Base-by-base conservation (phyloP, 495 filamentous ascomycete genomes). In the Cercophora sp. region DNA sequence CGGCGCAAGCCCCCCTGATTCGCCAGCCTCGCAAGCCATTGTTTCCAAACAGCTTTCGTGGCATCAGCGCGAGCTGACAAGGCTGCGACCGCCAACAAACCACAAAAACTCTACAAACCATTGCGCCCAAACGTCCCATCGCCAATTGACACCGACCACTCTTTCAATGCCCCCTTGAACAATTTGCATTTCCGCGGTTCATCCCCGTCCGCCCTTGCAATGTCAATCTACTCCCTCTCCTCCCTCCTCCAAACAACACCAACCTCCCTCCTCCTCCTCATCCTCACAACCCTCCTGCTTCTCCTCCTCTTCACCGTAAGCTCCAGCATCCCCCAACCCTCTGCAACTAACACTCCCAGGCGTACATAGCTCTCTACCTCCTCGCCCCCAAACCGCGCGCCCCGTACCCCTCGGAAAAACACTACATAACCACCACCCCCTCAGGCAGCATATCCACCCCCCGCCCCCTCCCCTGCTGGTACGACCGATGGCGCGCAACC, bases 331-430 rank as follows among this genome's bases (percentile, higher is more conserved):
- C n/a, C n/a, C n/a, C n/a, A 25, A 20, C 32, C 32, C 20, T n/a
- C 8, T 34, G 25, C 15, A 34, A 8, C 16, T 8, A 18, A 15
- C 13, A 10, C 8, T 4, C 24, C 10, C 32, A 68, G 65, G 70
- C 87, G 61, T 94, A 90, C 67, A 54, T 84, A 48, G 64, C 79
- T 43, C 76, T 96, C 50, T 83, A 79, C 58, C 61, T 89, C 54
- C 74, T 91, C 65, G 91, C 92, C 10, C 91, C 91, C 20, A 79
- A 83, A 22, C 93, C 93, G 2, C 89, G 93, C 37, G 70, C 74
- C 8, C 78, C 88, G 2, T 74, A 82, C 19, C 72, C 74, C n/a
- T 88, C 87, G 43, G 93, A 98, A 70, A 91, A 90, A 67, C 83
- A 76, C n/a, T 97, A 89, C 73, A 79, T 81, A 25, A 91, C 87